Conservation (phyloP, 306 rosid species). For the Quercus rubra region DNA sequence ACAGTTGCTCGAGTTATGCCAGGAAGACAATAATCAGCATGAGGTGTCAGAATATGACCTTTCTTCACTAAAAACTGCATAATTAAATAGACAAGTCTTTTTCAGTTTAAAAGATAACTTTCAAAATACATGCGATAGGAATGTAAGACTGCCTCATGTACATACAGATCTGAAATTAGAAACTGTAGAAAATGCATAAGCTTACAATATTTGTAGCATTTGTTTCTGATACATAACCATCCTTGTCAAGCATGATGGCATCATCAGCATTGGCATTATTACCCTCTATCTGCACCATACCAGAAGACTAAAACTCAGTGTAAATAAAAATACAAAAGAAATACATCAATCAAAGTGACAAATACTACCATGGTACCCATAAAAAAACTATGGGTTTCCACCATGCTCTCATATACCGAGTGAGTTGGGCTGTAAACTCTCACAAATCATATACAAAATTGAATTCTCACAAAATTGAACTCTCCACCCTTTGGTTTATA, state of each 20-base stretch:
- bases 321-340: slow-evolving; percentile 7
- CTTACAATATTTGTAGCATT: slow-evolving; percentile 86
- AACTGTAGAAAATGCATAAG: slow-evolving; percentile 19
- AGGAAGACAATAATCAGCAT: slow-evolving; percentile 89
- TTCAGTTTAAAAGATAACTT: neutral
- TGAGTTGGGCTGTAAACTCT: neutral
- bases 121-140: neutral
- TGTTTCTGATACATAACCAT: slow-evolving; percentile 85
- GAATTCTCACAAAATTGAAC: neutral
- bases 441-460: too few relatives aligned
- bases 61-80: slow-evolving; percentile 77
- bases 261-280: slow-evolving; percentile 80
- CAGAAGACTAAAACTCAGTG: slow-evolving; percentile 13
- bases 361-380: neutral
- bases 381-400: neutral
- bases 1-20: slow-evolving; percentile 85
- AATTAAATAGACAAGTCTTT: neutral
- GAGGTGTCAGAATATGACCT: slow-evolving; percentile 71
- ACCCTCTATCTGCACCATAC: slow-evolving; percentile 70
- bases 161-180: neutral
- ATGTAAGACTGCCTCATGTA: neutral
- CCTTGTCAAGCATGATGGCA: slow-evolving; percentile 86
- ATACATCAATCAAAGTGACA: slow-evolving; percentile 1
- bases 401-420: neutral
- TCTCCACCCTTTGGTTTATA: neutral